Evolutionary conservation across 192 early-diverging fungal species (phyloP).

Genomic region (Funneliformis geosporum): DNA sequence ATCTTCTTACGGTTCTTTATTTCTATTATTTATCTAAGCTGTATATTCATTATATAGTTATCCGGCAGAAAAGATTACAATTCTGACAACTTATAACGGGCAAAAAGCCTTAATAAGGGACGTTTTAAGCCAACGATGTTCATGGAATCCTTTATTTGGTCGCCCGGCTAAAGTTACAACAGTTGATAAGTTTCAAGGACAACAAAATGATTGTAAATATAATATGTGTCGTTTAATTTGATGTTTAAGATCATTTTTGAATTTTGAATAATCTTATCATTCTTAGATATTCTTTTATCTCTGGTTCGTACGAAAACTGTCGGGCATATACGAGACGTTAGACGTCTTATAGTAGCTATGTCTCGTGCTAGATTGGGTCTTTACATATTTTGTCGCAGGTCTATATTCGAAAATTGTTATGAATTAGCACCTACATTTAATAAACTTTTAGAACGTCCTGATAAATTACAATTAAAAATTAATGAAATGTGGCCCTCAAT

Average conservation of each 20-base stretch:
- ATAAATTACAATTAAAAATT: slow-evolving; percentile 57
- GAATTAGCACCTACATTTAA: slow-evolving; percentile 78
- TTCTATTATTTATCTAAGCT: background rate
- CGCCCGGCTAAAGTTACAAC: slow-evolving; percentile 80
- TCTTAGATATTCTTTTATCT: slow-evolving; percentile 80
- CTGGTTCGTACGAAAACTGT: slow-evolving; percentile 89
- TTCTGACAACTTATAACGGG: slow-evolving; percentile 98
- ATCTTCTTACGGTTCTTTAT: background rate
- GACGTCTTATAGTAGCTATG: slow-evolving; percentile 91
- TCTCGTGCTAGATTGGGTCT: slow-evolving; percentile 92
- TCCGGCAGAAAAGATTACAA: slow-evolving; percentile 83
- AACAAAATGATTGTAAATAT: slow-evolving; percentile 84
- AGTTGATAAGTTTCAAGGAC: slow-evolving; percentile 97
- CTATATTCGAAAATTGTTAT: slow-evolving; percentile 77
- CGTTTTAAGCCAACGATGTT: slow-evolving; percentile 82
- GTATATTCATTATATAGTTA: slow-evolving; percentile 53
- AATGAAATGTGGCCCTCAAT: slow-evolving; percentile 51
- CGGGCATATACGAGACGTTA: slow-evolving; percentile 91
- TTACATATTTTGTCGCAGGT: slow-evolving; percentile 82
- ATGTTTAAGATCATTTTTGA: background rate
- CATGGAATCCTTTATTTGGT: slow-evolving; percentile 86
- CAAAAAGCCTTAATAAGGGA: slow-evolving; percentile 91
- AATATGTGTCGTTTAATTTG: background rate
- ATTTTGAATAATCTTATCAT: background rate
- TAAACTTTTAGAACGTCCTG: slow-evolving; percentile 62